Evolutionary conservation across 1,139 yeast genomes (phyloP).

Genomic region (Debaryomyces fabryi): DNA sequence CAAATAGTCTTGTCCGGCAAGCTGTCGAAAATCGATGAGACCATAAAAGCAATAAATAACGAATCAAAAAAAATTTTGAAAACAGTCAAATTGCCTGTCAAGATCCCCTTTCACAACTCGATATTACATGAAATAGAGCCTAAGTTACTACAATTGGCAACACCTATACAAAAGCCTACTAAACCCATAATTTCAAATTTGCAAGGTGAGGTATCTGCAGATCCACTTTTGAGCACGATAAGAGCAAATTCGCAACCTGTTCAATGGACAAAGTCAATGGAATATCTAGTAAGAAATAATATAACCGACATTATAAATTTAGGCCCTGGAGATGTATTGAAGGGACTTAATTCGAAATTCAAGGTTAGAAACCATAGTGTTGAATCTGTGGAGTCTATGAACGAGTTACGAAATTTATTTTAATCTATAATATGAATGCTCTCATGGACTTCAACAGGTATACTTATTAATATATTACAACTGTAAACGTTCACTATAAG

Average conservation of each 20-base stretch:
- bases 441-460: background rate
- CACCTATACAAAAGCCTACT: conserved; percentile 18
- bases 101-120: conserved; percentile 57
- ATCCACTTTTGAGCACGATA: conserved; percentile 31
- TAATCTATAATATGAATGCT: background rate
- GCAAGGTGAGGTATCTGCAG: conserved; percentile 26
- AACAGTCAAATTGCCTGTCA: conserved; percentile 43
- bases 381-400: conserved; percentile 10
- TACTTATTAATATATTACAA: background rate
- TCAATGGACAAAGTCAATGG: conserved; percentile 42
- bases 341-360: conserved; percentile 27
- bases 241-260: conserved; percentile 46
- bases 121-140: conserved; percentile 41
- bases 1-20: conserved; percentile 53
- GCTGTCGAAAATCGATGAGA: conserved; percentile 20
- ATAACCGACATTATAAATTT: conserved; percentile 29
- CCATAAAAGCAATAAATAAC: conserved; percentile 22
- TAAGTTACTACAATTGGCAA: conserved; percentile 23
- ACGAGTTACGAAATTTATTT: background rate
- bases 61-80: conserved; percentile 24
- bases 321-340: conserved; percentile 43
- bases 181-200: conserved; percentile 39
- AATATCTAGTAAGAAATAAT: conserved; percentile 20
- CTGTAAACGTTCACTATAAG: background rate
- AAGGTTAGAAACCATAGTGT: conserved; percentile 11